Conservation (phyloP, 257 asterid species). For the Rubia yunnanensis region DNA sequence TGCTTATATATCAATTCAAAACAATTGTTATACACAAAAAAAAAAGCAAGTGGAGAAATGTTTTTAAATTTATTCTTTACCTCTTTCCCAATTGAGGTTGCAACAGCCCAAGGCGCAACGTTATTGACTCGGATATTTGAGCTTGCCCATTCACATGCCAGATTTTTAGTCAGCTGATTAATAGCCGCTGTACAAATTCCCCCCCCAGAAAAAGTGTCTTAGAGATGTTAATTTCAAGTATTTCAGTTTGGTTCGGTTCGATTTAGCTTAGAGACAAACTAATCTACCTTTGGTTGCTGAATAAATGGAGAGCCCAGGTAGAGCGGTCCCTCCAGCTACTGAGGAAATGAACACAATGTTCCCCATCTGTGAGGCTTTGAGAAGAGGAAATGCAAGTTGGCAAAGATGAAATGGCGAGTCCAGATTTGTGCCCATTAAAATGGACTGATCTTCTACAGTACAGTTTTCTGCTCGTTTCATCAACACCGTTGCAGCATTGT, state of each 20-base stretch:
- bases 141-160: slow-evolving; percentile 29
- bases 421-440: slow-evolving; percentile 16
- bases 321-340: slow-evolving; percentile 15
- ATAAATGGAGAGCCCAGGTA: slow-evolving; percentile 17
- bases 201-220: no score
- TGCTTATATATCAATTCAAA: neutral
- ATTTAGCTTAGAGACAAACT: neutral
- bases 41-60: no score
- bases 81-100: slow-evolving; percentile 12
- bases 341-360: slow-evolving; percentile 28
- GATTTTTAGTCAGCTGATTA: slow-evolving; percentile 25
- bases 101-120: slow-evolving; percentile 28
- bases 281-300: slow-evolving; percentile 25
- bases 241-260: neutral
- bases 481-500: slow-evolving; percentile 19
- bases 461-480: slow-evolving; percentile 14
- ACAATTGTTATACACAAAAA: no score
- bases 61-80: no score
- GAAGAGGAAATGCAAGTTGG: slow-evolving; percentile 24
- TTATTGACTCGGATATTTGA: slow-evolving; percentile 25
- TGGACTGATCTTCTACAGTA: slow-evolving; percentile 16
- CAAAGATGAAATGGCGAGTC: slow-evolving; percentile 24
- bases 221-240: no score
- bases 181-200: slow-evolving; percentile 22
- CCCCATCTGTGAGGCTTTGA: slow-evolving; percentile 22